A percentile compares a stretch with the other conserved stretches of the same genome.
phyloP scores from a whole-genome alignment of 208 protist genomes.

The Crithidia fasciculata region DNA sequence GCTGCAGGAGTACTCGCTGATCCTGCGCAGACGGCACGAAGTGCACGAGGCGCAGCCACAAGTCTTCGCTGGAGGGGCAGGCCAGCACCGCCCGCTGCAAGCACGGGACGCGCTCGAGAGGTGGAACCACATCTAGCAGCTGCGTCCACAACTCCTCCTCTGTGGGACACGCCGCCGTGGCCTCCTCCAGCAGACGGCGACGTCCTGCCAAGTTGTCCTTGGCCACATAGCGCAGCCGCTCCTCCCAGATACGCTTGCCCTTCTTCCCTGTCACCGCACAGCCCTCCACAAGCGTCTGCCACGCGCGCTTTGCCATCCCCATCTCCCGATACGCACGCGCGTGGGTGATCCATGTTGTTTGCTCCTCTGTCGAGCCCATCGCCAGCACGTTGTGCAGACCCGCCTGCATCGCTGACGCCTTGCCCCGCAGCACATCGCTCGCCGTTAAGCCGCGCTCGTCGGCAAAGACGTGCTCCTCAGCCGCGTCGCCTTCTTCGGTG shows the following conservation, averaged over 20 bases:
- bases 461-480: constrained; percentile 73
- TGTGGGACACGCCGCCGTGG: constrained; percentile 48
- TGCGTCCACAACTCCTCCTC: constrained; percentile 77
- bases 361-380: constrained; percentile 83
- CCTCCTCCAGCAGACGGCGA: constrained; percentile 72
- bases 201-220: constrained; percentile 46
- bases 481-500: constrained; percentile 64
- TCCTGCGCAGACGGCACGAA: constrained; percentile 49
- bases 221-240: constrained; percentile 52
- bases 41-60: constrained; percentile 77
- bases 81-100: constrained; percentile 74
- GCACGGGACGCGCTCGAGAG: constrained; percentile 56
- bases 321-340: constrained; percentile 74
- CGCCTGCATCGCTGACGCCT: constrained; percentile 36
- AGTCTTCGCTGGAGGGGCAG: constrained; percentile 67
- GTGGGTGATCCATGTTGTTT: constrained; percentile 86
- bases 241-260: constrained; percentile 80
- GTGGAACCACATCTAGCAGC: constrained; percentile 55
- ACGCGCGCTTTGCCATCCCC: constrained; percentile 66
- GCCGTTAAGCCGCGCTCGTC: constrained; percentile 77
- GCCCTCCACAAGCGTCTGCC: constrained; percentile 69
- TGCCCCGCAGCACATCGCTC: constrained; percentile 64
- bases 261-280: constrained; percentile 65
- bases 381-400: constrained; percentile 63
- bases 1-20: constrained; percentile 64